These are phyloP conservation scores for Citrus hindsii DNA, from an alignment of 345 rosid genomes.

Conservation along the genomic window DNA sequence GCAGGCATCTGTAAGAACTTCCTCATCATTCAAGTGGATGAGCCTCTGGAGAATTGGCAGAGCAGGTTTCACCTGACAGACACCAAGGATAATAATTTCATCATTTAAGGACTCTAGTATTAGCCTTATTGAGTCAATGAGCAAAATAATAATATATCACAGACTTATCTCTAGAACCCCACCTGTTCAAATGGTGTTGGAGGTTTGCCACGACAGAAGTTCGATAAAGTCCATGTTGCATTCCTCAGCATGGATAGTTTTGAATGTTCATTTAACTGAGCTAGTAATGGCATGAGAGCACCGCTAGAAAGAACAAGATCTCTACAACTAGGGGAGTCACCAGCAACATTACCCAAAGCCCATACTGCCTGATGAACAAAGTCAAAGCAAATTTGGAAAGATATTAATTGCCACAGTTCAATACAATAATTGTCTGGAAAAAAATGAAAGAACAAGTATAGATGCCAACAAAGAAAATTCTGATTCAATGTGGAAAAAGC, in stretches of 20 bases:
- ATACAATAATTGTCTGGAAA: not conserved
- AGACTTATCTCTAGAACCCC: not conserved
- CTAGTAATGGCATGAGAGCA: constrained; percentile 60
- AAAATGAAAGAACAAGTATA: not conserved
- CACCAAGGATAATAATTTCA: constrained; percentile 11
- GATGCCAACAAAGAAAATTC: not conserved
- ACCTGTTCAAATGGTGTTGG: constrained; percentile 76
- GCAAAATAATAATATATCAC: not conserved
- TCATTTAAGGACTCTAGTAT: not conserved
- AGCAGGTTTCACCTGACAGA: constrained; percentile 72
- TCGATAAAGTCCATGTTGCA: constrained; percentile 80
- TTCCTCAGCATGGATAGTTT: constrained; percentile 72
- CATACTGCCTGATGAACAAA: constrained; percentile 54
- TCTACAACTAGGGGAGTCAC: constrained; percentile 70
- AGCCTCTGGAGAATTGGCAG: constrained; percentile 71
- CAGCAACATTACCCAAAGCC: constrained; percentile 85
- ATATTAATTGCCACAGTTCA: not conserved
- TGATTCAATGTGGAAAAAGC: not conserved
- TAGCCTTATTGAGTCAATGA: not conserved
- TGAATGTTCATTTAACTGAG: constrained; percentile 63
- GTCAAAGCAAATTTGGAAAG: not conserved
- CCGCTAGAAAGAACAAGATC: constrained; percentile 67
- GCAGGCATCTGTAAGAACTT: constrained; percentile 87
- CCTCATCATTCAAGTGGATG: constrained; percentile 70
- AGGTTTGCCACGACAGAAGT: constrained; percentile 76